These are phyloP conservation scores for Yamadazyma sp. DNA, from an alignment of 1,139 yeast species.

Conservation along the genomic window DNA sequence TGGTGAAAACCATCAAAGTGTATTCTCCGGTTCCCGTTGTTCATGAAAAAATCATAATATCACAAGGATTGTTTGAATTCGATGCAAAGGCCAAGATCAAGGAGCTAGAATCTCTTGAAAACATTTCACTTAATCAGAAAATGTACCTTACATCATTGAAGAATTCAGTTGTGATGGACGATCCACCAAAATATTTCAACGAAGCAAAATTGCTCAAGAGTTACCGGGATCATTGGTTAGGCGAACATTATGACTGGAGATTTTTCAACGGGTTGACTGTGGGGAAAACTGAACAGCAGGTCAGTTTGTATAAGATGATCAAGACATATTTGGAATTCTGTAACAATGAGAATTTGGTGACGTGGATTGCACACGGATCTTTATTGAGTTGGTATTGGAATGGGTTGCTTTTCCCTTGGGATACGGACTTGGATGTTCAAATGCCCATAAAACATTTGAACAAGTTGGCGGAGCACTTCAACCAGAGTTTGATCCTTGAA, in stretches of 20 bases:
- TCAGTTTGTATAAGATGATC: slow-evolving; percentile 28
- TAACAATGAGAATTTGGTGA: slow-evolving; percentile 27
- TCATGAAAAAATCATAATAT: slow-evolving; percentile 9
- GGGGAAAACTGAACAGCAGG: slow-evolving; percentile 27
- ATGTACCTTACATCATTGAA: slow-evolving; percentile 24
- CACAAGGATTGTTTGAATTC: slow-evolving; percentile 20
- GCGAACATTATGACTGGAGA: slow-evolving; percentile 49
- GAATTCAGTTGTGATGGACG: slow-evolving; percentile 21
- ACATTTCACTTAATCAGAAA: slow-evolving; percentile 10
- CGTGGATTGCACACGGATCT: slow-evolving; percentile 47
- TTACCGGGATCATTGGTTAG: slow-evolving; percentile 25
- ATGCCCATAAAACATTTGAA: slow-evolving; percentile 34
- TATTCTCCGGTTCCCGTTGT: slow-evolving; percentile 4
- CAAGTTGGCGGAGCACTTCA: slow-evolving; percentile 29
- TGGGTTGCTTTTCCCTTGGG: slow-evolving; percentile 40
- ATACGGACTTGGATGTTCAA: slow-evolving; percentile 38
- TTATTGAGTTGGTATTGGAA: slow-evolving; percentile 45
- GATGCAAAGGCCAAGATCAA: slow-evolving; percentile 17
- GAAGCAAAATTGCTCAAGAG: slow-evolving; percentile 29
- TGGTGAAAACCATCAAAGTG: slow-evolving; percentile 7
- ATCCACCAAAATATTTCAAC: slow-evolving; percentile 32
- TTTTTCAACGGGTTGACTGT: slow-evolving; percentile 44
- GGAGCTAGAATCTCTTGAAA: slow-evolving; percentile 11
- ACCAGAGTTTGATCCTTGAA: slow-evolving; percentile 38
- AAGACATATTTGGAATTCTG: slow-evolving; percentile 34